Conservation (phyloP, 1,284 basidiomycete genomes). For the Phellopilus nigrolimitatus region DNA sequence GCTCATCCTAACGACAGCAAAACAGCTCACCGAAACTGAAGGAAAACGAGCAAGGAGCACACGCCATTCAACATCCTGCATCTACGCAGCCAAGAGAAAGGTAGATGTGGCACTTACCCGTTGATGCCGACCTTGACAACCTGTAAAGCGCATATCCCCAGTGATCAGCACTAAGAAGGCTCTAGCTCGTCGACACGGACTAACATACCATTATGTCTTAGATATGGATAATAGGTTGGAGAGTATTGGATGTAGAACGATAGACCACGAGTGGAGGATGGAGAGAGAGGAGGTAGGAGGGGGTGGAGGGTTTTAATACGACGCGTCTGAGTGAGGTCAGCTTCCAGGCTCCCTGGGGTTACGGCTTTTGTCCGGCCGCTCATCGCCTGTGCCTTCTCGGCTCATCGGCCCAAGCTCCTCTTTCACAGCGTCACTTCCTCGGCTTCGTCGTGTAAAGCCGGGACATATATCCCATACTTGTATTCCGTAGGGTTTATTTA, state of each 20-base stretch:
- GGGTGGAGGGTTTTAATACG: not conserved
- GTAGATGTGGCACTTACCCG: conserved; percentile 52
- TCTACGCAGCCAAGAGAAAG: not conserved
- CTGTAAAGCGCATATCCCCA: conserved; percentile 6
- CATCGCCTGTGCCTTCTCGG: not conserved
- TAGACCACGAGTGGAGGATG: conserved; percentile 5
- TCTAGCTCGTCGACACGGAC: not conserved
- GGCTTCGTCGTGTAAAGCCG: not conserved
- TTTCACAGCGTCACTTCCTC: not conserved
- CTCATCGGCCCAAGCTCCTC: not conserved
- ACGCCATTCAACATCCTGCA: conserved; percentile 2
- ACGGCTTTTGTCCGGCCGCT: not conserved
- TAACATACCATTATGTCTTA: conserved; percentile 11
- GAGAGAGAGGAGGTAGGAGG: conserved; percentile 7
- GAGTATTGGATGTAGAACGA: not conserved
- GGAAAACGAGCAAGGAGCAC: conserved; percentile 24
- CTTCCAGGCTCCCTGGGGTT: not conserved
- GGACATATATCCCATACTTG: not conserved
- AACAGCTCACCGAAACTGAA: conserved; percentile 73
- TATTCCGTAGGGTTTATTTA: not conserved
- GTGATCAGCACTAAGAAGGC: not conserved
- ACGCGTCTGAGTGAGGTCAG: not conserved
- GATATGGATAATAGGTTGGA: not conserved
- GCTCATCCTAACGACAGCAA: not conserved
- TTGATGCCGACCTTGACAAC: conserved; percentile 87